A percentile compares a stretch with the other conserved stretches of the same genome.
Evolutionary conservation across 768 basidiomycete species (phyloP).

Genomic region (Phaeotremella skinneri): DNA sequence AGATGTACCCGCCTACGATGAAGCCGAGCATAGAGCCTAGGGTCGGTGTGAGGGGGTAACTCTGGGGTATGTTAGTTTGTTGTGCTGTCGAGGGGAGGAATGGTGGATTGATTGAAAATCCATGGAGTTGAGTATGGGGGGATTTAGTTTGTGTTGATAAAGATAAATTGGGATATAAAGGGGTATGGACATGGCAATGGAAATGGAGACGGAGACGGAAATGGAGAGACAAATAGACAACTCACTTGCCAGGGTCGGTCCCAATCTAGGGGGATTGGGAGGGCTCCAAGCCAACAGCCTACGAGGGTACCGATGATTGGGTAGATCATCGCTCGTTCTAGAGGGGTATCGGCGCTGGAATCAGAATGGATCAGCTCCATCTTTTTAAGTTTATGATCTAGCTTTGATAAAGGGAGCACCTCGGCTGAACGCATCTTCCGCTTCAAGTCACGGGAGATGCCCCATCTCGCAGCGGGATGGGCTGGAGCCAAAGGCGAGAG

Average conservation of each 20-base stretch:
- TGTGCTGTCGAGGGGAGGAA: no score
- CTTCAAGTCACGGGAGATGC: no score
- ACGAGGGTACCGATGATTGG: conserved; percentile 69
- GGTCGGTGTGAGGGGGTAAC: conserved; percentile 40
- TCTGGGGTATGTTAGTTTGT: no score
- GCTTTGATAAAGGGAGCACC: background rate
- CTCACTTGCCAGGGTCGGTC: conserved; percentile 94
- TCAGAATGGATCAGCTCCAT: conserved; percentile 47
- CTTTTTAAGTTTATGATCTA: background rate
- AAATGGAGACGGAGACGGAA: background rate
- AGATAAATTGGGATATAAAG: no score
- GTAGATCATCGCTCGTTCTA: conserved; percentile 77
- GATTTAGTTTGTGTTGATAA: no score
- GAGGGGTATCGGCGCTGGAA: conserved; percentile 57
- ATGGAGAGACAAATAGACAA: conserved; percentile 12
- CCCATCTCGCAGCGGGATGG: no score
- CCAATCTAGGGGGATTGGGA: conserved; percentile 93
- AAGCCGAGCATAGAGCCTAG: conserved; percentile 37
- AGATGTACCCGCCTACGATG: conserved; percentile 30
- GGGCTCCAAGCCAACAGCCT: conserved; percentile 76
- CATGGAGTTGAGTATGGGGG: no score
- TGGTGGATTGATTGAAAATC: no score
- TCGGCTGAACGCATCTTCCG: no score
- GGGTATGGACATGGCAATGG: no score
- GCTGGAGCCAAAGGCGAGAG: no score